phyloP scores from a whole-genome alignment of 495 filamentous ascomycete genomes.

The Cenococcum geophilum region DNA sequence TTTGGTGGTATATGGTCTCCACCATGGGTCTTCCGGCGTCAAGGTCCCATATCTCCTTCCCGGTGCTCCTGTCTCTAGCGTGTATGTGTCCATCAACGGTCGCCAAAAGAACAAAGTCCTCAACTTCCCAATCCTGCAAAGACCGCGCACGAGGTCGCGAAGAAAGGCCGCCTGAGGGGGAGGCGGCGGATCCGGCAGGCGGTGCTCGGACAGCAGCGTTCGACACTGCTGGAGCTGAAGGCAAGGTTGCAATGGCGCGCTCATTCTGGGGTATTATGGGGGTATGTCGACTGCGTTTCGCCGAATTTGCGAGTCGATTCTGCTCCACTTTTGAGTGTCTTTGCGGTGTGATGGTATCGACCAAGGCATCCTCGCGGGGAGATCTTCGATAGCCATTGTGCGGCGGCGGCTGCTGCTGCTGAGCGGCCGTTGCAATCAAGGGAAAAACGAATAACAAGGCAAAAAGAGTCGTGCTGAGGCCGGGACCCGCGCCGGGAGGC shows the following conservation, averaged over 20 bases:
- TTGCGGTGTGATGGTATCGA: slow-evolving; percentile 23
- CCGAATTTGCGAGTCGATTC: slow-evolving; percentile 18
- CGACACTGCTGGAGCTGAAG: slow-evolving; percentile 65
- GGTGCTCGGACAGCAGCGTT: slow-evolving; percentile 38
- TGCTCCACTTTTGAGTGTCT: slow-evolving; percentile 9
- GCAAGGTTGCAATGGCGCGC: slow-evolving; percentile 81
- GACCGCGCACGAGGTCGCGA: slow-evolving; percentile 85
- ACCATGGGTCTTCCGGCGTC: slow-evolving; percentile 80
- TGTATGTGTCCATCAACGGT: slow-evolving; percentile 96
- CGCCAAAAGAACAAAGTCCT: slow-evolving; percentile 99
- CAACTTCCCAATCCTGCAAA: slow-evolving; percentile 97
- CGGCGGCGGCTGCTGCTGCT: slow-evolving; percentile 38
- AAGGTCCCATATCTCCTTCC: slow-evolving; percentile 74
- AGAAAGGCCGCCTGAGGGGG: slow-evolving; percentile 61
- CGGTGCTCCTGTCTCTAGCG: slow-evolving; percentile 83
- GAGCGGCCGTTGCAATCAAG: slow-evolving; percentile 32
- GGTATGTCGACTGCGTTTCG: slow-evolving; percentile 30
- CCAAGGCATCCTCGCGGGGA: slow-evolving; percentile 27
- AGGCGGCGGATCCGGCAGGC: slow-evolving; percentile 56
- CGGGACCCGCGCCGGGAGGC: slow-evolving; percentile 35
- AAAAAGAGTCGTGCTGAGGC: slow-evolving; percentile 38
- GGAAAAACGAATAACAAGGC: slow-evolving; percentile 29
- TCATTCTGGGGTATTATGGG: slow-evolving; percentile 58
- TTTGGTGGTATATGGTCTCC: slow-evolving; percentile 75
- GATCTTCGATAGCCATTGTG: slow-evolving; percentile 26